Evolutionary conservation across 208 protist genomes (phyloP).

Genomic region (Strigomonas culicis): DNA sequence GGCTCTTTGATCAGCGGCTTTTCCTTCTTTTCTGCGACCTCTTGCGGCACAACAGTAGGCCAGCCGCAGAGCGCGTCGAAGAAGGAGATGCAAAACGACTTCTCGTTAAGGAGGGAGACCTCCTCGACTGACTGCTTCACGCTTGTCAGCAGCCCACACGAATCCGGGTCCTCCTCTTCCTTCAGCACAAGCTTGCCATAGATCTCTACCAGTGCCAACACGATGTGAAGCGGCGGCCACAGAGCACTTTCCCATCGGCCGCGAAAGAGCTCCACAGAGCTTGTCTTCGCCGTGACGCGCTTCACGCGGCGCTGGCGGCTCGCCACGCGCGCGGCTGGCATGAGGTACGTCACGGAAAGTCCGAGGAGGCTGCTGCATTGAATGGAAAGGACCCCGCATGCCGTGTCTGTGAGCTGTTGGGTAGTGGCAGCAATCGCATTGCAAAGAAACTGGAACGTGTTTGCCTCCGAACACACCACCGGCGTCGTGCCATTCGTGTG

Average conservation of each 20-base stretch:
- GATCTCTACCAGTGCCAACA: conserved; percentile 4
- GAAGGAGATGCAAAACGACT: neutral
- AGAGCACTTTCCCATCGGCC: neutral
- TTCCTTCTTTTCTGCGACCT: neutral
- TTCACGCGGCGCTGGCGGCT: neutral
- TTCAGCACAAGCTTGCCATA: neutral
- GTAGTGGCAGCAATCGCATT: neutral
- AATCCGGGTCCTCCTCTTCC: neutral
- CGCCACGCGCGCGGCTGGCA: neutral
- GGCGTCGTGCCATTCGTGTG: neutral
- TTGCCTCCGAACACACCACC: neutral
- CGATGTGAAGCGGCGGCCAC: conserved; percentile 10
- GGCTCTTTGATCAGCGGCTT: neutral
- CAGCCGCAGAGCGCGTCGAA: neutral
- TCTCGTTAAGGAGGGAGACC: neutral
- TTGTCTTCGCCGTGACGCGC: neutral
- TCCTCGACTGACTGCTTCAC: neutral
- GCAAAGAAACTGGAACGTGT: neutral
- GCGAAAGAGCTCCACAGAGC: neutral
- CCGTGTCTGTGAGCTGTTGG: neutral
- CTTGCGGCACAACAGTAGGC: neutral
- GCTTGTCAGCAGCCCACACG: neutral
- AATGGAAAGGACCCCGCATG: neutral
- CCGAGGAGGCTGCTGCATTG: neutral
- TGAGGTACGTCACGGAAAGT: conserved; percentile 1